Percentiles rank a stretch among this genome's conserved stretches.
phyloP scores from a whole-genome alignment of 345 rosid genomes.

The Gossypium longicalyx region DNA sequence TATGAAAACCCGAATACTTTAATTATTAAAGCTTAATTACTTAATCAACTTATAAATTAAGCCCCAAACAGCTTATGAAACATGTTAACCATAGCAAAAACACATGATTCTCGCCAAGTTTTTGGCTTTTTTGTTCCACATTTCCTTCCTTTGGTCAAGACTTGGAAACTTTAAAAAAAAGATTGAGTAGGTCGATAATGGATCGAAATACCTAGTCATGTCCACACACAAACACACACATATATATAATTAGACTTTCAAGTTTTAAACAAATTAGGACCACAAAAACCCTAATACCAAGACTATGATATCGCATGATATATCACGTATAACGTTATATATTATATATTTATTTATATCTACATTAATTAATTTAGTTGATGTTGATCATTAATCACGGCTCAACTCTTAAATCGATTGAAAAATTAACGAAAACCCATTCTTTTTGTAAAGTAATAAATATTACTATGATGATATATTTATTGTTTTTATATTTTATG shows the following conservation, averaged over 20 bases:
- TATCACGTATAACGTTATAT: not conserved
- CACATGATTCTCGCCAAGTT: conserved; percentile 43
- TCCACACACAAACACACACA: not conserved
- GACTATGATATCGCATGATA: not conserved
- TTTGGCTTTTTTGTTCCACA: conserved; percentile 42
- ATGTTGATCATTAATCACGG: too few relatives aligned
- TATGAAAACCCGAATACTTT: too few relatives aligned
- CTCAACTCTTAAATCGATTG: too few relatives aligned
- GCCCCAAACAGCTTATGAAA: not conserved
- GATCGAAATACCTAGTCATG: conserved; percentile 15
- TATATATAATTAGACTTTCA: conserved; percentile 2
- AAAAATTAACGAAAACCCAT: too few relatives aligned
- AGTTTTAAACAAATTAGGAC: conserved; percentile 20
- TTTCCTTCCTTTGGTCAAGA: conserved; percentile 10
- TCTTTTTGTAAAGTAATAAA: too few relatives aligned
- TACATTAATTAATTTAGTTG: too few relatives aligned
- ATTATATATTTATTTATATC: too few relatives aligned
- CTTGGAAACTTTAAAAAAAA: conserved; percentile 4
- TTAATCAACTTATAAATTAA: too few relatives aligned
- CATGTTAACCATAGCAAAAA: conserved; percentile 15
- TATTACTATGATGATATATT: too few relatives aligned
- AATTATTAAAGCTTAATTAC: too few relatives aligned
- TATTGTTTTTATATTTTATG: too few relatives aligned
- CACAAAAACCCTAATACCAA: conserved; percentile 34
- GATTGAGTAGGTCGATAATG: conserved; percentile 30